Conservation (phyloP, 2,329 filamentous ascomycete genomes). For the Xylaria sp. region DNA sequence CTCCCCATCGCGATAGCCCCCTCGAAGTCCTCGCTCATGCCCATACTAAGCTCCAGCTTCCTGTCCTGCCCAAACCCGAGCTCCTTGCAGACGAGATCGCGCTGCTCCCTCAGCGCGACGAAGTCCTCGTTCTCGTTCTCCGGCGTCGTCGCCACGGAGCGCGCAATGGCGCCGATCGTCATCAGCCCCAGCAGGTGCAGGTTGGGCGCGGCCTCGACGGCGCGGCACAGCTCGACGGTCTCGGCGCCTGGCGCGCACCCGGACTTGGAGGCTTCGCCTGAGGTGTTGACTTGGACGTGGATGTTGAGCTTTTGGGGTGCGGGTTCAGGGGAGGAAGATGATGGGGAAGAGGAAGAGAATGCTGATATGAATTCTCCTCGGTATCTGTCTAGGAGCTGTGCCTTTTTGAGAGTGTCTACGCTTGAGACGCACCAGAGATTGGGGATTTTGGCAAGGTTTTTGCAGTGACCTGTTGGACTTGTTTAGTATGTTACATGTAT, state of each 20-base stretch:
- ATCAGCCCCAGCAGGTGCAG: constrained; percentile 85
- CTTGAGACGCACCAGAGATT: constrained; percentile 94
- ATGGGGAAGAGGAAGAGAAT: constrained; percentile 41
- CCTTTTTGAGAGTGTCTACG: constrained; percentile 90
- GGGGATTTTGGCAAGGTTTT: constrained; percentile 83
- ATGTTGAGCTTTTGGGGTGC: constrained; percentile 67
- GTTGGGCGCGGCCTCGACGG: constrained; percentile 72
- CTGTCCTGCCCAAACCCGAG: constrained; percentile 60
- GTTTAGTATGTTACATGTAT: constrained; percentile 11
- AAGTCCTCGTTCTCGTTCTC: constrained; percentile 96
- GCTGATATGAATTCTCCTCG: constrained; percentile 68
- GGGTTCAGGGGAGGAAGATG: not conserved
- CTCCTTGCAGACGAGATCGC: constrained; percentile 75
- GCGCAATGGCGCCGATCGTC: constrained; percentile 96
- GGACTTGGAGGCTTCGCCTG: constrained; percentile 85
- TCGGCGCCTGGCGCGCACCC: constrained; percentile 77
- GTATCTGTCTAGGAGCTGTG: constrained; percentile 80
- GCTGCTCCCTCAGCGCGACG: constrained; percentile 71
- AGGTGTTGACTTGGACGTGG: constrained; percentile 96
- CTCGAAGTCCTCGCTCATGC: constrained; percentile 98
- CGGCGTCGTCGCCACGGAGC: constrained; percentile 76
- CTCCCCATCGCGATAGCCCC: constrained; percentile 86
- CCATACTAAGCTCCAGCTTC: constrained; percentile 91
- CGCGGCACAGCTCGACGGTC: constrained; percentile 71
- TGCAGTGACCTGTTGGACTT: constrained; percentile 81